phyloP scores from a whole-genome alignment of 768 basidiomycete species.

The Lactarius quietus region DNA sequence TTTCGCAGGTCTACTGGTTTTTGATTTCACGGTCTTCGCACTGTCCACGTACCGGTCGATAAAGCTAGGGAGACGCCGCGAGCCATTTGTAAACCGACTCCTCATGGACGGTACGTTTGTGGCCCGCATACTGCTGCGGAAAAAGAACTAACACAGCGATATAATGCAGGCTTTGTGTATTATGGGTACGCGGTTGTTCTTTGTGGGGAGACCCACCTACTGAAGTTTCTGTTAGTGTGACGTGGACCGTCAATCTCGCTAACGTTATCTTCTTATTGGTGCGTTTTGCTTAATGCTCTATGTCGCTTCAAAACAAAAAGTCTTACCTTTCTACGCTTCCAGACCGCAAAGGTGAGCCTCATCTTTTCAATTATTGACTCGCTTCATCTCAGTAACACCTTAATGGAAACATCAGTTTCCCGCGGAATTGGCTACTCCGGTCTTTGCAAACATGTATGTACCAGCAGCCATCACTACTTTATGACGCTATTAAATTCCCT shows the following conservation, averaged over 20 bases:
- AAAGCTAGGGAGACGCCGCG: conserved; percentile 9
- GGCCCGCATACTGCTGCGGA: background rate
- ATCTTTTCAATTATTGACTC: background rate
- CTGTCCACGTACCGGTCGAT: conserved; percentile 24
- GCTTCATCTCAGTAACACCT: background rate
- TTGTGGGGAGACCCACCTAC: background rate
- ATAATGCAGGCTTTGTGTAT: conserved; percentile 15
- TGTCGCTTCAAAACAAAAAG: background rate
- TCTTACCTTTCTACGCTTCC: background rate
- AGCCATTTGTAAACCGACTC: conserved; percentile 14
- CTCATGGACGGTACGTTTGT: conserved; percentile 19
- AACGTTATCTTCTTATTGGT: conserved; percentile 18
- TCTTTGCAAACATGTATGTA: conserved; percentile 19
- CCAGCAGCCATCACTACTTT: background rate
- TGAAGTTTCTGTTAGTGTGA: conserved; percentile 8
- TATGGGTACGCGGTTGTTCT: conserved; percentile 15
- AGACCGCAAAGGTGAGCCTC: conserved; percentile 1
- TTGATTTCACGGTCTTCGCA: conserved; percentile 26
- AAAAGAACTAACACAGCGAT: background rate
- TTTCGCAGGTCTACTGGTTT: conserved; percentile 22
- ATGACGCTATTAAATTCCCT: background rate
- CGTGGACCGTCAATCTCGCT: conserved; percentile 15
- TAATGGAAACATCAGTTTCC: background rate
- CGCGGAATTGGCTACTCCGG: background rate
- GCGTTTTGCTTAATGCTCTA: background rate